These are phyloP conservation scores for Catenaria anguillulae DNA, from an alignment of 371 early-diverging fungal genomes.

Conservation along the genomic window DNA sequence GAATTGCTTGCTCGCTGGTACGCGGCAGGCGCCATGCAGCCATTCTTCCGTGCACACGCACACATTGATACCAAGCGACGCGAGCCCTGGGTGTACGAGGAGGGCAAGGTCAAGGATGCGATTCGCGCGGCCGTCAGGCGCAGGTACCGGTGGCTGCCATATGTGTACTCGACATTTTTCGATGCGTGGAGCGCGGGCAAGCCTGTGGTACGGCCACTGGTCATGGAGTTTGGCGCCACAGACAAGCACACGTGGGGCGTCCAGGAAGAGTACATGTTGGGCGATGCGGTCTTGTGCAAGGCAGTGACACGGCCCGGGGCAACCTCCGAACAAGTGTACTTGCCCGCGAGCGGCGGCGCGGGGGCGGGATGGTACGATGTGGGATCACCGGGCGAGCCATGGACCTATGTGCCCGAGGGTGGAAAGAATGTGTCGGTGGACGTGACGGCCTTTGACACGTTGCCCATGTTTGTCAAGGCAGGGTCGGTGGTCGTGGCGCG, in stretches of 20 bases:
- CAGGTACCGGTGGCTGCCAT: constrained; percentile 63
- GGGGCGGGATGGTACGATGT: constrained; percentile 8
- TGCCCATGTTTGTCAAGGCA: constrained; percentile 72
- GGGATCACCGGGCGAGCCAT: background rate
- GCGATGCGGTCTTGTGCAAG: constrained; percentile 49
- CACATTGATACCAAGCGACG: constrained; percentile 88
- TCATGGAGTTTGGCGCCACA: constrained; percentile 53
- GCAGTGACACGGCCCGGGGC: constrained; percentile 48
- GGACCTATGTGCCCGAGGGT: constrained; percentile 19
- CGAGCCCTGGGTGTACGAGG: constrained; percentile 89
- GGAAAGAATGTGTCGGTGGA: constrained; percentile 13
- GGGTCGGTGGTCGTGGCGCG: constrained; percentile 75
- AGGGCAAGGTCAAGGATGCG: constrained; percentile 34
- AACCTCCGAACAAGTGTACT: constrained; percentile 40
- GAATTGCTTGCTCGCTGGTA: constrained; percentile 79
- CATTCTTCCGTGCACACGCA: constrained; percentile 86
- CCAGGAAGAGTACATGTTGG: constrained; percentile 75
- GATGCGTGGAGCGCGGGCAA: constrained; percentile 46
- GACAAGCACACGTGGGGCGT: constrained; percentile 51
- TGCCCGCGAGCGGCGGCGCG: constrained; percentile 31
- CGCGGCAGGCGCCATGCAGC: constrained; percentile 75
- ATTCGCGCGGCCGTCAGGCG: constrained; percentile 54
- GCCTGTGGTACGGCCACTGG: constrained; percentile 68
- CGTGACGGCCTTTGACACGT: constrained; percentile 46
- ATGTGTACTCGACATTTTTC: constrained; percentile 65